Evolutionary conservation across 2,329 filamentous ascomycete species (phyloP).

Genomic region (Tolypocladium capitatum): DNA sequence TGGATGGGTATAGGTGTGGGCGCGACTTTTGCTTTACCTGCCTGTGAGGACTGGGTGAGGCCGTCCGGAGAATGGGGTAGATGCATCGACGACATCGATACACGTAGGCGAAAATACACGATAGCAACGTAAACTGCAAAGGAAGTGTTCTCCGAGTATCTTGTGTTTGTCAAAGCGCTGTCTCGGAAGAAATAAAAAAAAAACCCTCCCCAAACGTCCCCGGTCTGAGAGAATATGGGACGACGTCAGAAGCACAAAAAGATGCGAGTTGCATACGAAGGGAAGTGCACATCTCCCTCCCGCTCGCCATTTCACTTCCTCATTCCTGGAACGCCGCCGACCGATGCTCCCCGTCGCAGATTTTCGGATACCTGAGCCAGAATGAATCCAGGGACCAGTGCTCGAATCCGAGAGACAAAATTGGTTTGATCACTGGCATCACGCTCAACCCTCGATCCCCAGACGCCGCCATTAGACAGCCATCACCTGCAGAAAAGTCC

Average conservation of each 20-base stretch:
- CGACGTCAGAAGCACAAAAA: background rate
- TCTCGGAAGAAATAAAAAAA: slow-evolving; percentile 1
- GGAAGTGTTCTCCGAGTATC: background rate
- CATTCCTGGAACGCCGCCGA: background rate
- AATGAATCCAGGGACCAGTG: background rate
- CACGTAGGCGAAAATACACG: background rate
- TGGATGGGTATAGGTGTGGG: slow-evolving; percentile 41
- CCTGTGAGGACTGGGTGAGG: slow-evolving; percentile 11
- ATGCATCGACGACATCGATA: background rate
- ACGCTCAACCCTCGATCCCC: background rate
- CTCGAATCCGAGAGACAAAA: background rate
- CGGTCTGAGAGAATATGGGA: slow-evolving; percentile 5
- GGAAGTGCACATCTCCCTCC: background rate
- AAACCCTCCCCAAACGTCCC: slow-evolving; percentile 5
- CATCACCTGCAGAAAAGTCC: background rate
- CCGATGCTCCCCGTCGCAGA: background rate
- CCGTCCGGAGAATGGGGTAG: background rate
- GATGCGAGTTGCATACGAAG: background rate
- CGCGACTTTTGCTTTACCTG: slow-evolving; percentile 49
- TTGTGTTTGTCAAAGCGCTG: slow-evolving; percentile 1
- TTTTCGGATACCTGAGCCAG: background rate
- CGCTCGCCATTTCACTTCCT: background rate
- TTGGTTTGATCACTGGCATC: background rate
- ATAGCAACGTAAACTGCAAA: background rate
- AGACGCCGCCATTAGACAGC: background rate